These are phyloP conservation scores for Penicillium vulpinum DNA, from an alignment of 2,329 filamentous ascomycete species.

Conservation along the genomic window DNA sequence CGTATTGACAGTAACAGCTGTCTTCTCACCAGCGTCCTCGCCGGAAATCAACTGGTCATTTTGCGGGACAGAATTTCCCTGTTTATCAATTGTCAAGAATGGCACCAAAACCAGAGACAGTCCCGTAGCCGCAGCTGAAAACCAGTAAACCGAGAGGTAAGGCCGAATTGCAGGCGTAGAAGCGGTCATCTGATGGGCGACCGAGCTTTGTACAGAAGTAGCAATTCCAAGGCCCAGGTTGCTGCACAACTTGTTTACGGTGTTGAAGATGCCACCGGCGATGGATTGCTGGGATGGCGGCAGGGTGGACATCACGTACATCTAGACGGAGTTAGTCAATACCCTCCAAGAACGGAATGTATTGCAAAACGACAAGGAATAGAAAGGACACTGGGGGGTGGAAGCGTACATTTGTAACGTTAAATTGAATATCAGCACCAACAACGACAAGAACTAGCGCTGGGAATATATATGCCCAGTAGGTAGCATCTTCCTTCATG, in stretches of 20 bases:
- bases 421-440: slow-evolving; percentile 69
- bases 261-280: slow-evolving; percentile 68
- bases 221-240: slow-evolving; percentile 63
- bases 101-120: slow-evolving; percentile 30
- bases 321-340: slow-evolving; percentile 41
- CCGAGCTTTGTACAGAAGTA: slow-evolving; percentile 42
- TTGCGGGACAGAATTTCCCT: slow-evolving; percentile 18
- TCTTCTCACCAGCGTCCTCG: slow-evolving; percentile 3
- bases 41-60: neutral
- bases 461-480: slow-evolving; percentile 68
- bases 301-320: slow-evolving; percentile 69
- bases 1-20: neutral
- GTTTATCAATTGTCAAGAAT: slow-evolving; percentile 32
- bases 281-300: slow-evolving; percentile 64
- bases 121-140: slow-evolving; percentile 28
- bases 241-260: slow-evolving; percentile 60
- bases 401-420: slow-evolving; percentile 63
- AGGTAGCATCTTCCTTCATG: slow-evolving; percentile 55
- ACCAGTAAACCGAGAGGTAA: slow-evolving; percentile 34
- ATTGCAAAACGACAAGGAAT: neutral
- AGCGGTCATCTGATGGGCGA: slow-evolving; percentile 18
- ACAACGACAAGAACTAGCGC: slow-evolving; percentile 61
- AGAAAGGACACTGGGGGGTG: neutral
- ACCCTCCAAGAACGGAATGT: neutral
- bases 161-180: slow-evolving; percentile 24